Evolutionary conservation across 2,329 filamentous ascomycete genomes (phyloP).

Genomic region (Ceratocystis harringtonii): DNA sequence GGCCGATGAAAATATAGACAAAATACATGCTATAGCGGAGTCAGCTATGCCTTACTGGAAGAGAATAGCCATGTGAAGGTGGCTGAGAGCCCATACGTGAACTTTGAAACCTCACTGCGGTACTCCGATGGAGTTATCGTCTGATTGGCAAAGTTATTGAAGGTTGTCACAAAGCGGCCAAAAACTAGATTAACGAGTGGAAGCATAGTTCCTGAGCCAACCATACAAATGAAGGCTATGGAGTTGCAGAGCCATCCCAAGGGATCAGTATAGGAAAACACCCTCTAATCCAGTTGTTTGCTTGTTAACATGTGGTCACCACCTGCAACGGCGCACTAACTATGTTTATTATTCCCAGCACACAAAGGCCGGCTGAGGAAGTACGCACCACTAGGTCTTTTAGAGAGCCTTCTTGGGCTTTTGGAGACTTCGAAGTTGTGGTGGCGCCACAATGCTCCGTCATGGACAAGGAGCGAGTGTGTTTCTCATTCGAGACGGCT

Average conservation of each 20-base stretch:
- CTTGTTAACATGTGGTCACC: background rate
- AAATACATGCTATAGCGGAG: conserved; percentile 29
- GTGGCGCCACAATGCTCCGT: background rate
- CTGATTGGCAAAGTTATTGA: conserved; percentile 40
- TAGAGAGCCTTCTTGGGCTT: background rate
- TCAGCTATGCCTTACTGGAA: too few relatives aligned
- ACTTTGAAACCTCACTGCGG: conserved; percentile 33
- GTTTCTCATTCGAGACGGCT: too few relatives aligned
- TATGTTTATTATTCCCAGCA: background rate
- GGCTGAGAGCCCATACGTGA: conserved; percentile 25
- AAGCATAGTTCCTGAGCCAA: conserved; percentile 27
- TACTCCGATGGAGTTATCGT: conserved; percentile 32
- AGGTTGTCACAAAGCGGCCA: conserved; percentile 38
- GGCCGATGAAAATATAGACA: conserved; percentile 42
- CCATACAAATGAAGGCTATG: conserved; percentile 26
- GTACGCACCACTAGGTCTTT: background rate
- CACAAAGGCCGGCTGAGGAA: too few relatives aligned
- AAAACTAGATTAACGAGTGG: conserved; percentile 47
- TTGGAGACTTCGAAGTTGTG: background rate
- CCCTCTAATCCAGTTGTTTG: conserved; percentile 21
- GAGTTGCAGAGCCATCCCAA: conserved; percentile 27
- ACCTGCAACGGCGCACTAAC: background rate
- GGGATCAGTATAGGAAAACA: conserved; percentile 28
- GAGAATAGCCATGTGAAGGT: background rate
- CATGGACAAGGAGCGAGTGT: too few relatives aligned